Evolutionary conservation across 192 early-diverging fungal species (phyloP).

Genomic region (Coemansia umbellata): DNA sequence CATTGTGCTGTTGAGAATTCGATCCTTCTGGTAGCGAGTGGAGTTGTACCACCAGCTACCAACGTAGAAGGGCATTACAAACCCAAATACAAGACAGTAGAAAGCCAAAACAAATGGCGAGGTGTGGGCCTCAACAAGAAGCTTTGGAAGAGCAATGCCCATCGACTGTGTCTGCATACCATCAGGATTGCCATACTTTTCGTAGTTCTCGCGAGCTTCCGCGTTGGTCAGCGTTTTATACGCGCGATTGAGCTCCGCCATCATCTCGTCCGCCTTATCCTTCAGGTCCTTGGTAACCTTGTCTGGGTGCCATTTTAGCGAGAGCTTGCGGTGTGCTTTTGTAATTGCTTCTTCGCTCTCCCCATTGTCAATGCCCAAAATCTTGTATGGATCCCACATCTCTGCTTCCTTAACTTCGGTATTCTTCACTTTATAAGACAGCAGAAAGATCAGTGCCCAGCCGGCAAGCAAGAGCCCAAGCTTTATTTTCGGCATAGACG

Average conservation of each 20-base stretch:
- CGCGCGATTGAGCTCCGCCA: constrained; percentile 87
- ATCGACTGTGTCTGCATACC: constrained; percentile 88
- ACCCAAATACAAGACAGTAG: constrained; percentile 86
- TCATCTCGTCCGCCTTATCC: constrained; percentile 68
- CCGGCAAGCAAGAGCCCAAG: constrained; percentile 31
- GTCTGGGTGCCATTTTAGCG: constrained; percentile 74
- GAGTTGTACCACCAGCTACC: constrained; percentile 95
- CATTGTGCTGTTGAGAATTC: constrained; percentile 88
- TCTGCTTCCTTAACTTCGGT: constrained; percentile 62
- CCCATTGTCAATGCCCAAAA: constrained; percentile 71
- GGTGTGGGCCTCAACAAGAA: constrained; percentile 85
- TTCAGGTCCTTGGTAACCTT: constrained; percentile 67
- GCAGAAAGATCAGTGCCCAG: constrained; percentile 44
- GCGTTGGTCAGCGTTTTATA: constrained; percentile 95
- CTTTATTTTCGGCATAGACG: constrained; percentile 24
- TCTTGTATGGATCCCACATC: constrained; percentile 92
- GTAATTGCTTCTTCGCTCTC: constrained; percentile 59
- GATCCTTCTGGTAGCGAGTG: constrained; percentile 83
- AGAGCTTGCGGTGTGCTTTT: constrained; percentile 66
- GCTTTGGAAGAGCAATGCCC: constrained; percentile 91
- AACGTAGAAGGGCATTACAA: constrained; percentile 83
- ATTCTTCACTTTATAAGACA: constrained; percentile 51
- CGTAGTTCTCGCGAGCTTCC: constrained; percentile 83
- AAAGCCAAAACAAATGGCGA: constrained; percentile 76
- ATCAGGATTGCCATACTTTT: constrained; percentile 96